A percentile compares a stretch with the other conserved stretches of the same genome.
Conservation (phyloP, 1,284 basidiomycete species). For the Anthracocystis setariae region DNA sequence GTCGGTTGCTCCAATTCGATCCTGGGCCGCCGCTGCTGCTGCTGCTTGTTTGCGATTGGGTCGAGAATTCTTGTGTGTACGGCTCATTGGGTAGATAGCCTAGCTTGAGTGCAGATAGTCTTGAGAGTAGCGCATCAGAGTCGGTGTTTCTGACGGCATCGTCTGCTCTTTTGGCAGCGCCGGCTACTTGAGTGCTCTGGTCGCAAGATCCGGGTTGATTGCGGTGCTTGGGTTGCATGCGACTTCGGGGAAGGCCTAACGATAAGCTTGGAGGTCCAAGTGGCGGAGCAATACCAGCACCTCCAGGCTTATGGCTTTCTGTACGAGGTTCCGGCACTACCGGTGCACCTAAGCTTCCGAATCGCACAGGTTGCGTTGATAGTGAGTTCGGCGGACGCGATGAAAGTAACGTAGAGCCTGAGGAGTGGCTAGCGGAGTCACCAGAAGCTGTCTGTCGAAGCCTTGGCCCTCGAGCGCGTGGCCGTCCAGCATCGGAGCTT, state of each 20-base stretch:
- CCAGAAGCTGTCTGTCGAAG: constrained; percentile 2
- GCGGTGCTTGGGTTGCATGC: background rate
- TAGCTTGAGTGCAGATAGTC: constrained; percentile 72
- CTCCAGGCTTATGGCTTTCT: background rate
- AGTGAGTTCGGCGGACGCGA: background rate
- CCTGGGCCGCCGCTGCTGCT: background rate
- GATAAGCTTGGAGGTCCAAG: constrained; percentile 24
- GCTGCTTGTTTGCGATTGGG: no score
- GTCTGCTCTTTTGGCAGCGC: constrained; percentile 68
- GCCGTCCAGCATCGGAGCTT: constrained; percentile 5
- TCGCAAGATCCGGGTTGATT: background rate
- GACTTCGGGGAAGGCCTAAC: constrained; percentile 23
- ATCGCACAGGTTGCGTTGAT: background rate
- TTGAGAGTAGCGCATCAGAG: constrained; percentile 78
- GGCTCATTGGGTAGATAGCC: constrained; percentile 43
- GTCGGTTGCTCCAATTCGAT: background rate
- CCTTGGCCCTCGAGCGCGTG: constrained; percentile 11
- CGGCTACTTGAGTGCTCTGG: background rate
- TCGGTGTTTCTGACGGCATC: constrained; percentile 78
- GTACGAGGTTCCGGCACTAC: background rate
- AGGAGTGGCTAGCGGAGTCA: background rate
- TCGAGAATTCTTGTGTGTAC: constrained; percentile 39
- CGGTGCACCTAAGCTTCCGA: constrained; percentile 7
- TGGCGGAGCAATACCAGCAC: background rate
- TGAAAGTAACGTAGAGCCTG: background rate